Percentiles rank a stretch among this genome's conserved stretches.
These are phyloP conservation scores for Melastoma malabathricum DNA, from an alignment of 345 rosid species.

Conservation along the genomic window DNA sequence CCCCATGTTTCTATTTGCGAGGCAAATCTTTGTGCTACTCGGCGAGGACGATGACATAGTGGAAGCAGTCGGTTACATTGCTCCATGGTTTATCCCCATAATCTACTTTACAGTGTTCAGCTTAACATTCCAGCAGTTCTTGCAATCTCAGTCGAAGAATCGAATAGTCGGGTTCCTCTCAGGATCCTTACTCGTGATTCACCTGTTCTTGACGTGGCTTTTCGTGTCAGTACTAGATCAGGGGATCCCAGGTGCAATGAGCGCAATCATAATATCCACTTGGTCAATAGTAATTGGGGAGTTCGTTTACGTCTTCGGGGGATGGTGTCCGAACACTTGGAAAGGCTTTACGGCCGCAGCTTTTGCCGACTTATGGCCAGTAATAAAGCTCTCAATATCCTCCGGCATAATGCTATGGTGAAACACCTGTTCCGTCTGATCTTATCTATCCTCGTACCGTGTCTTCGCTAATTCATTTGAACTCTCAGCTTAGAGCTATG, in stretches of 20 bases:
- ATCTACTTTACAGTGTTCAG: no score
- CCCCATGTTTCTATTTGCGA: no score
- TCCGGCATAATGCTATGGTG: no score
- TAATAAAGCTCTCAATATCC: no score
- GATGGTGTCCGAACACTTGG: slow-evolving; percentile 7
- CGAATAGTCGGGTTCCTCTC: background rate
- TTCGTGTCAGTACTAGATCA: background rate
- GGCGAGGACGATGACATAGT: no score
- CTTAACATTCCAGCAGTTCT: no score
- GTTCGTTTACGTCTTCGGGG: slow-evolving; percentile 3
- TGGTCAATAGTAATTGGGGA: background rate
- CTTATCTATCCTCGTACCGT: no score
- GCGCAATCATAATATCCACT: background rate
- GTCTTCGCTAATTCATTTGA: background rate
- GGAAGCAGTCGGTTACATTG: no score
- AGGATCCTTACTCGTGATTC: background rate
- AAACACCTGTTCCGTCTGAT: background rate
- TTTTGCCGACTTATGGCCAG: background rate
- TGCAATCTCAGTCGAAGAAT: background rate
- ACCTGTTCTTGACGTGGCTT: background rate
- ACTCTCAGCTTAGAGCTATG: slow-evolving; percentile 6
- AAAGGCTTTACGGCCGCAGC: slow-evolving; percentile 6
- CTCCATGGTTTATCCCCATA: no score
- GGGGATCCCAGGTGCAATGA: slow-evolving; percentile 6
- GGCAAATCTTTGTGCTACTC: no score